Evolutionary conservation across 495 filamentous ascomycete genomes (phyloP), one percentile per base, ranked within the genome.

Genomic region (Tuber umbilicatum): DNA sequence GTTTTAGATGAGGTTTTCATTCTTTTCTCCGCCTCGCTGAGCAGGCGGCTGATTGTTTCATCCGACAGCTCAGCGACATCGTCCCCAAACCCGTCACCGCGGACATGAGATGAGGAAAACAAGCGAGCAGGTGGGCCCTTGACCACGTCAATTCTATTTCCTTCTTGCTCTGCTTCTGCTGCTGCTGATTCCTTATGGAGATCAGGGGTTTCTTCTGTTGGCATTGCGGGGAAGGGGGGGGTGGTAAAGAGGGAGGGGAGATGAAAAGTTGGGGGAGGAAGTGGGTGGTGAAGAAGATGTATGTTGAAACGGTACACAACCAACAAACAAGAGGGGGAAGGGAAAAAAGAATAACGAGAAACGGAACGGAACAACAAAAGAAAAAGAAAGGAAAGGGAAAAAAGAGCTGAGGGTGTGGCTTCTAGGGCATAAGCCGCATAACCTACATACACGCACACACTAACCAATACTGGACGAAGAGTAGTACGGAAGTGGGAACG

Each of bases 21-120:
- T 69, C 90, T 86, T 73, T 83, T 80, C 79, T 91, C 89, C 45
- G 91, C 91, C 83, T 91, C 86, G 71, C 86, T 84, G 60, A 93
- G 86, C 47, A 93, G 85, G 76, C 87, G 83, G 75, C 87, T 84
- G 71, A 92, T 86, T 80, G 90, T 87, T 75, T 89, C 86, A 78
- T 88, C 87, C n/a, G 86, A 86, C 71, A 89, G 78, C 50, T 88
- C 86, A 71, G 89, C 89, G 45, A 86, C 86, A 73, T 81, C 83
- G 77, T 81, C 74, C 40, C 78, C 81, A 72, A 78, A 64, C 35
- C 55, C 72, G 71, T 74, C 77, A 79, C 77, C 72, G 72, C 39
- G 47, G 69, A 43, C 68, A 74, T 72, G 27, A 60, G 37, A 47
- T 50, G 76, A 70, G 67, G 41, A 71, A 74, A 74, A 75, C 55